These are phyloP conservation scores for Pythium periplocum DNA, from an alignment of 352 stramenopile genomes.

Conservation along the genomic window DNA sequence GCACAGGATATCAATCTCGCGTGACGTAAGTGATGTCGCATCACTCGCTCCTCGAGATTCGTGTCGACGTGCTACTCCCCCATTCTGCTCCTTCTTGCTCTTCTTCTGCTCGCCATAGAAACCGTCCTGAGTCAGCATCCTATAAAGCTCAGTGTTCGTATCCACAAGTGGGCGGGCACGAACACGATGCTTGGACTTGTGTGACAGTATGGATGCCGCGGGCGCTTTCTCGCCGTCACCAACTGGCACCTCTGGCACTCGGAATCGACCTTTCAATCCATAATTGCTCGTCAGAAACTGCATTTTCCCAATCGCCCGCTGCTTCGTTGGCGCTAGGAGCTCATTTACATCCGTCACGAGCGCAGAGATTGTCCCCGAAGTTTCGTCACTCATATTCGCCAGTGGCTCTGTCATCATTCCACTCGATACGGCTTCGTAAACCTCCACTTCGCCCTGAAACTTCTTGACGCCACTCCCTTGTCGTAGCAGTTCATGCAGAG, in stretches of 20 bases:
- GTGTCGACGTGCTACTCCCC: too few species aligned
- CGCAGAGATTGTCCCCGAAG: too few species aligned
- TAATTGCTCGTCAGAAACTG: constrained; percentile 90
- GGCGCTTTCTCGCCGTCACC: too few species aligned
- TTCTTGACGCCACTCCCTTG: constrained; percentile 90
- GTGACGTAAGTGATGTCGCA: constrained; percentile 42
- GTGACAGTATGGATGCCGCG: constrained; percentile 4
- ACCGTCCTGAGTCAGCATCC: constrained; percentile 51
- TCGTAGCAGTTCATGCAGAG: constrained; percentile 83
- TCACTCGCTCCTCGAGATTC: constrained; percentile 21
- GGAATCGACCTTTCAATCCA: constrained; percentile 49
- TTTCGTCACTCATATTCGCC: too few species aligned
- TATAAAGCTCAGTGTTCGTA: constrained; percentile 62
- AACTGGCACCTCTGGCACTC: not conserved
- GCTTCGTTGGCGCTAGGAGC: too few species aligned
- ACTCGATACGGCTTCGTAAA: constrained; percentile 15
- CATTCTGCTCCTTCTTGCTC: too few species aligned
- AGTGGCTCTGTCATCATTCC: too few species aligned
- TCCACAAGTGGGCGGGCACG: constrained; percentile 68
- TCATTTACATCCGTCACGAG: too few species aligned
- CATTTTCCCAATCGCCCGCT: constrained; percentile 45
- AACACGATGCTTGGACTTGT: constrained; percentile 53
- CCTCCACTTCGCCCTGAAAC: constrained; percentile 77
- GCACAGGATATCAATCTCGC: constrained; percentile 59
- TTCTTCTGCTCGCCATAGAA: constrained; percentile 33